Evolutionary conservation across 805 yeast genomes (phyloP).

Genomic region (Ogataea methanolica): DNA sequence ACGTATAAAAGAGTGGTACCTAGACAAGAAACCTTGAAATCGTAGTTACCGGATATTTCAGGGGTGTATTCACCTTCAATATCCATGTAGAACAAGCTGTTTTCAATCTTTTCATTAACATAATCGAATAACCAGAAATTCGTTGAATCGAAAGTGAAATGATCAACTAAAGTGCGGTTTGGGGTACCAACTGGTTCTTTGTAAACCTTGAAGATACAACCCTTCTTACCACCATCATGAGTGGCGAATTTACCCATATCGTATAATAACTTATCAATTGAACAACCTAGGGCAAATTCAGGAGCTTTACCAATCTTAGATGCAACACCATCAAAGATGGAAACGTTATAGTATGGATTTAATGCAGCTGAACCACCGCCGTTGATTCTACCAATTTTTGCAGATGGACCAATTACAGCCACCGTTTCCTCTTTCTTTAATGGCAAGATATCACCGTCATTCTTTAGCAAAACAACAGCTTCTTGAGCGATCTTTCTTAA

Average conservation of each 20-base stretch:
- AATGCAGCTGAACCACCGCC: constrained; percentile 62
- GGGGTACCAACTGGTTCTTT: constrained; percentile 21
- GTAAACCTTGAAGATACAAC: constrained; percentile 27
- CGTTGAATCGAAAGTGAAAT: constrained; percentile 17
- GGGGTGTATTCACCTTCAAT: constrained; percentile 35
- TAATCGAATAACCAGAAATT: constrained; percentile 22
- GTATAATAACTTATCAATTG: constrained; percentile 14
- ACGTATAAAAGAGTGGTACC: constrained; percentile 41
- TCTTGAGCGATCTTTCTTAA: constrained; percentile 45
- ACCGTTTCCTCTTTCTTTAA: constrained; percentile 36
- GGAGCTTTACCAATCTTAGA: constrained; percentile 21
- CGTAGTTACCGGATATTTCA: constrained; percentile 35
- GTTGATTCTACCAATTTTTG: constrained; percentile 42
- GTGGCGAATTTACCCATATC: constrained; percentile 14
- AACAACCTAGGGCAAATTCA: constrained; percentile 33
- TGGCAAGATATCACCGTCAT: constrained; percentile 44
- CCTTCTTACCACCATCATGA: constrained; percentile 21
- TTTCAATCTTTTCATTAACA: constrained; percentile 14
- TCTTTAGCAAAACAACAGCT: constrained; percentile 53
- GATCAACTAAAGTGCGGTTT: constrained; percentile 26
- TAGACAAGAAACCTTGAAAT: constrained; percentile 34
- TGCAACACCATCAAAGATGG: constrained; percentile 13
- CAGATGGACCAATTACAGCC: constrained; percentile 63
- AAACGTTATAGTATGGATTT: constrained; percentile 19
- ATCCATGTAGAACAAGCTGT: constrained; percentile 33